phyloP scores from a whole-genome alignment of 495 filamentous ascomycete species.

The Daldinia bambusicola region DNA sequence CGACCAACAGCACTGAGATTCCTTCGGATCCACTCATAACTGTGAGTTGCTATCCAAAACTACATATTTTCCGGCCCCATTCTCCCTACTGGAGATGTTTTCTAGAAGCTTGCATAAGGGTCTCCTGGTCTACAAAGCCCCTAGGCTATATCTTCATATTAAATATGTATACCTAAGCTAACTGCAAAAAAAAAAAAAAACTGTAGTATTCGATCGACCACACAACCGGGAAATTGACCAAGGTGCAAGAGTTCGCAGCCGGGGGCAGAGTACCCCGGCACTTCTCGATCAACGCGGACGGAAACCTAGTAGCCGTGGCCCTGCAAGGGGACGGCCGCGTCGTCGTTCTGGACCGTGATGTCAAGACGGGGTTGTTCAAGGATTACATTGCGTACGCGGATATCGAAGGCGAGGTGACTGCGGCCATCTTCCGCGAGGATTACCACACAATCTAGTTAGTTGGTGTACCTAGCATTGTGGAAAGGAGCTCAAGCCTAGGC shows the following conservation, averaged over 20 bases:
- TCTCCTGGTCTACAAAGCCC: neutral
- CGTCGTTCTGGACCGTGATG: conserved; percentile 68
- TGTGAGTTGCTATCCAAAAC: conserved; percentile 20
- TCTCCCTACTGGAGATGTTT: neutral
- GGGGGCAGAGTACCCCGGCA: conserved; percentile 71
- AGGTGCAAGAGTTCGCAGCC: conserved; percentile 63
- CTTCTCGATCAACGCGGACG: conserved; percentile 71
- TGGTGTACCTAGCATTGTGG: neutral
- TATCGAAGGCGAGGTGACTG: conserved; percentile 63
- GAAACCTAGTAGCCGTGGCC: conserved; percentile 69
- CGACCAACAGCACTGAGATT: conserved; percentile 55
- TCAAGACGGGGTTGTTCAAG: conserved; percentile 63
- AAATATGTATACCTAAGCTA: conserved; percentile 28
- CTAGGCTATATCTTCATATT: neutral
- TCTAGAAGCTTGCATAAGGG: neutral
- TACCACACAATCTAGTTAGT: conserved; percentile 26
- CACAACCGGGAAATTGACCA: conserved; percentile 59
- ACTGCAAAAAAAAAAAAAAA: neutral
- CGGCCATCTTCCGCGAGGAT: conserved; percentile 71
- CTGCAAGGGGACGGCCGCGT: conserved; percentile 68
- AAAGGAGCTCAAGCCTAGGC: conserved; percentile 11
- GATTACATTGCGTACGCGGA: conserved; percentile 61
- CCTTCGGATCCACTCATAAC: conserved; percentile 58
- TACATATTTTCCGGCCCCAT: neutral
- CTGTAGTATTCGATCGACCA: conserved; percentile 55